Evolutionary conservation across 2,329 filamentous ascomycete species (phyloP).

Genomic region (Hyphodiscus sp.): DNA sequence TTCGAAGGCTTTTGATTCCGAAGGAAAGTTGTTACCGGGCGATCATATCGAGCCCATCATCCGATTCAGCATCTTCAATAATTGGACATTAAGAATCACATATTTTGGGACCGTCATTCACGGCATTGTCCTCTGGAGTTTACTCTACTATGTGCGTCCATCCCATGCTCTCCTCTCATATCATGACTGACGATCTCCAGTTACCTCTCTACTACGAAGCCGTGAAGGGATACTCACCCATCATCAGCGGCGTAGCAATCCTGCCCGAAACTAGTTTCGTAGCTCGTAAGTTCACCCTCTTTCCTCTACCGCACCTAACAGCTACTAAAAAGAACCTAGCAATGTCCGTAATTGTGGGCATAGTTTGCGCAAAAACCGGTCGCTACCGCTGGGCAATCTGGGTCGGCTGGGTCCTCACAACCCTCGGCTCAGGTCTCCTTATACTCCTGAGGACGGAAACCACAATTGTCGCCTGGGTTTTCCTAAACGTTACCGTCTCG

Average conservation of each 20-base stretch:
- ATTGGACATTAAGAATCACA: slow-evolving; percentile 41
- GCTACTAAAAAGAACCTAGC: slow-evolving; percentile 55
- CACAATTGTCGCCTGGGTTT: slow-evolving; percentile 48
- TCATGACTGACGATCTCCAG: slow-evolving; percentile 31
- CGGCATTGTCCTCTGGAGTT: slow-evolving; percentile 47
- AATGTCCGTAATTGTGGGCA: slow-evolving; percentile 48
- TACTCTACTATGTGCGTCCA: slow-evolving; percentile 37
- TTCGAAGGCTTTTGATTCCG: slow-evolving; percentile 18
- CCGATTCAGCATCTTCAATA: slow-evolving; percentile 38
- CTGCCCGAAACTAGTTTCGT: slow-evolving; percentile 58
- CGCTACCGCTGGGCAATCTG: slow-evolving; percentile 50
- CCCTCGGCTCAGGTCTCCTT: slow-evolving; percentile 51
- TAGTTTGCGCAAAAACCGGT: slow-evolving; percentile 48
- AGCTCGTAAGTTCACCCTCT: slow-evolving; percentile 46
- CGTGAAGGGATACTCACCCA: slow-evolving; percentile 47
- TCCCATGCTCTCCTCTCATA: background rate
- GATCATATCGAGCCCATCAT: slow-evolving; percentile 31
- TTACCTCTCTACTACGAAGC: slow-evolving; percentile 45
- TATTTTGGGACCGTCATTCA: slow-evolving; percentile 51
- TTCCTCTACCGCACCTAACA: slow-evolving; percentile 36
- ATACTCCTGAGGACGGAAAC: slow-evolving; percentile 44
- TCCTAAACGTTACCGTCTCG: slow-evolving; percentile 53
- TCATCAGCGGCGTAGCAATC: slow-evolving; percentile 48
- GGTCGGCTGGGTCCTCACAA: slow-evolving; percentile 54
- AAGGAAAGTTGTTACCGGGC: slow-evolving; percentile 19